Conservation (phyloP, 441 rosid species). For the Kokia cookei region DNA sequence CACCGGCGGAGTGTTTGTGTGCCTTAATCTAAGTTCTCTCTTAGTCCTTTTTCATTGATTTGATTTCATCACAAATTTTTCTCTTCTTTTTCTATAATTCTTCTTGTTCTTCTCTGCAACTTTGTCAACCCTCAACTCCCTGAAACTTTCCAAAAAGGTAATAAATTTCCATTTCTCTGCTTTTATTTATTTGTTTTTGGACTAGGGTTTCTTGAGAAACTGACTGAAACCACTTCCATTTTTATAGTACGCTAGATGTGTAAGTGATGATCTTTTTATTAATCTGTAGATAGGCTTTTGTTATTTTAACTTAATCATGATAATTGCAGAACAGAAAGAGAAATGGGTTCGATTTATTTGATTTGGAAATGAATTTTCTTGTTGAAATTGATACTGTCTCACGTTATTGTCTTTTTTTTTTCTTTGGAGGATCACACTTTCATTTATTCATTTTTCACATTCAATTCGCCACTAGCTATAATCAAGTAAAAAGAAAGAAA, state of each 20-base stretch:
- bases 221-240: neutral
- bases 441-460: neutral
- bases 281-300: neutral
- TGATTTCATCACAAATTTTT: neutral
- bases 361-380: neutral
- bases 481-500: neutral
- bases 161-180: neutral
- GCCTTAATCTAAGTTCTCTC: neutral
- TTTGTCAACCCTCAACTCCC: neutral
- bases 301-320: neutral
- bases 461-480: neutral
- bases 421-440: neutral
- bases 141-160: neutral
- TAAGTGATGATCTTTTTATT: neutral
- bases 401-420: neutral
- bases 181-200: neutral
- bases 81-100: too few species aligned
- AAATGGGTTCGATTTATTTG: neutral
- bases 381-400: neutral
- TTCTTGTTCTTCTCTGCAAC: neutral
- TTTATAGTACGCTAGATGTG: neutral
- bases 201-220: neutral
- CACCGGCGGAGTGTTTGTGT: neutral
- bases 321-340: neutral
- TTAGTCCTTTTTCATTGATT: neutral